phyloP scores from a whole-genome alignment of 768 basidiomycete species.

The Suillus variegatus region DNA sequence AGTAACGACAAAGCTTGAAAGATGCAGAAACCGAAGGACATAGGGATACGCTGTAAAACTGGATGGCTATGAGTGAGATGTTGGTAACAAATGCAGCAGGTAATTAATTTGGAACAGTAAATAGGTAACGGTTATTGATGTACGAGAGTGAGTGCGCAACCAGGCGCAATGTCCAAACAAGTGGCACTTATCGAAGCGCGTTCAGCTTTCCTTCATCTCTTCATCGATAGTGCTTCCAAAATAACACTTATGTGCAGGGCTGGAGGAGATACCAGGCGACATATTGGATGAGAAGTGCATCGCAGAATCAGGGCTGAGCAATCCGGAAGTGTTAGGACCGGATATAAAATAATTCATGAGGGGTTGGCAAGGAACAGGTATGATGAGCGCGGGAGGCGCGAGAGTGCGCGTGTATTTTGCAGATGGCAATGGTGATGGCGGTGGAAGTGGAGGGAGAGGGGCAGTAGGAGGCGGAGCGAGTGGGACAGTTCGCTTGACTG shows the following conservation, averaged over 20 bases:
- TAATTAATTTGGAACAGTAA: slow-evolving; percentile 6
- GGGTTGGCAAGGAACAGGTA: slow-evolving; percentile 21
- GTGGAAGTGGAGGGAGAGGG: slow-evolving; percentile 31
- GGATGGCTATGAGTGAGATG: neutral
- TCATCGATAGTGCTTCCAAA: slow-evolving; percentile 17
- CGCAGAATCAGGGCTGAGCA: slow-evolving; percentile 15
- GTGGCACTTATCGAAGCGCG: neutral
- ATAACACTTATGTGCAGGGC: slow-evolving; percentile 12
- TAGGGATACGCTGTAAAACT: neutral
- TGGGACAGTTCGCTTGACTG: slow-evolving; percentile 32
- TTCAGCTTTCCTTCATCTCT: slow-evolving; percentile 24
- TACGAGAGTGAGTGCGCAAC: neutral
- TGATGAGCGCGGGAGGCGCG: slow-evolving; percentile 21
- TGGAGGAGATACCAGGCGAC: slow-evolving; percentile 13
- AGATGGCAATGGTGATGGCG: slow-evolving; percentile 28
- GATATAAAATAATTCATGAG: slow-evolving; percentile 12
- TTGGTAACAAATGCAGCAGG: slow-evolving; percentile 4
- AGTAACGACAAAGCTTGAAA: no score
- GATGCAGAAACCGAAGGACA: neutral
- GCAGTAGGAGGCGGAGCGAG: slow-evolving; percentile 28
- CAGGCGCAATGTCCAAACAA: slow-evolving; percentile 4
- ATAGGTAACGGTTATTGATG: neutral
- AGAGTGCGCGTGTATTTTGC: slow-evolving; percentile 16
- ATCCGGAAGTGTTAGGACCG: slow-evolving; percentile 8
- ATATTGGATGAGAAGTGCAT: slow-evolving; percentile 15